phyloP scores from a whole-genome alignment of 352 stramenopile genomes.

The Phytophthora litchii region DNA sequence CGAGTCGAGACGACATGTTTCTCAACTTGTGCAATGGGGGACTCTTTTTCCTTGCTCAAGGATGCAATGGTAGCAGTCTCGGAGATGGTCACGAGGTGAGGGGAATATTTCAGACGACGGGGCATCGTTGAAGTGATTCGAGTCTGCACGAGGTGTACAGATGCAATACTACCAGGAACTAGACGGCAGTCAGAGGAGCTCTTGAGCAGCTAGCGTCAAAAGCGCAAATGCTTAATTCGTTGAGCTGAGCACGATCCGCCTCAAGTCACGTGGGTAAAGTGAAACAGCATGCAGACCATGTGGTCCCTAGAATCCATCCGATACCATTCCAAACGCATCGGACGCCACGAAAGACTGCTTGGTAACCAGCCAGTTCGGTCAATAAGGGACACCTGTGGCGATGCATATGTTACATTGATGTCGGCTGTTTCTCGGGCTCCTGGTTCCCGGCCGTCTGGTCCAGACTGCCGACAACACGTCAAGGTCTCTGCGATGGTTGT shows the following conservation, averaged over 20 bases:
- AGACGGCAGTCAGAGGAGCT: background rate
- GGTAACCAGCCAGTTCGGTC: background rate
- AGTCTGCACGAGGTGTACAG: conserved; percentile 1
- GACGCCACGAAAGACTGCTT: background rate
- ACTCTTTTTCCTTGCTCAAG: conserved; percentile 13
- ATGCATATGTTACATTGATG: background rate
- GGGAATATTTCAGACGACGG: conserved; percentile 53
- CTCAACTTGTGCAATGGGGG: background rate
- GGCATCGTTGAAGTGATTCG: conserved; percentile 11
- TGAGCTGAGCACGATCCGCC: background rate
- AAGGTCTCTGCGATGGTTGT: background rate
- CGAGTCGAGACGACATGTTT: background rate
- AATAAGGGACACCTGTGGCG: background rate
- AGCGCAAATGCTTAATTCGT: background rate
- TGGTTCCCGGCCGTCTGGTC: background rate
- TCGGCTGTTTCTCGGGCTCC: background rate
- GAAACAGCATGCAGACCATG: background rate
- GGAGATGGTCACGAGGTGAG: conserved; percentile 59
- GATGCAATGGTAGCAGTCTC: conserved; percentile 51
- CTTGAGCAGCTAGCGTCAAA: background rate
- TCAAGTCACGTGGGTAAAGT: background rate
- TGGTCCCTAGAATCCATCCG: background rate
- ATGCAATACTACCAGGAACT: conserved; percentile 1
- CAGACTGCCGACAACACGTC: too few relatives aligned
- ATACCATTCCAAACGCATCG: background rate